Conservation (phyloP, 139 green algal genomes). For the Volvox africanus region DNA sequence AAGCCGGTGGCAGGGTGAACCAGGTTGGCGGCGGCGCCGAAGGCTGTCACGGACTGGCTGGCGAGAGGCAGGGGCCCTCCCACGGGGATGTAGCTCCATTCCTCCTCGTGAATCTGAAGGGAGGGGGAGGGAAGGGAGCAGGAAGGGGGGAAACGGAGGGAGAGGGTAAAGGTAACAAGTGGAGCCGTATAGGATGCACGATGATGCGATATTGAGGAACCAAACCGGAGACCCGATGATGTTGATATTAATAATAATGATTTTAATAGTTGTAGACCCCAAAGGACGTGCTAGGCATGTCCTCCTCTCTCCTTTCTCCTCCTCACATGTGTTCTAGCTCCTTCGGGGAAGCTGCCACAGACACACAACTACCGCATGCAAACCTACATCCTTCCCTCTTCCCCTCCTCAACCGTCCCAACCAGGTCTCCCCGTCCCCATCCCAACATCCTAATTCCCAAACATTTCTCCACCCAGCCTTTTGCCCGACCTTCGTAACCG, state of each 20-base stretch:
- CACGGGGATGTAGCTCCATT: conserved; percentile 95
- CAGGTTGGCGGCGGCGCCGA: conserved; percentile 91
- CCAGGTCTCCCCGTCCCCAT: background rate
- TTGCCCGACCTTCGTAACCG: conserved; percentile 64
- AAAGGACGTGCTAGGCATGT: too few relatives aligned
- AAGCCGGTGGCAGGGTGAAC: conserved; percentile 89
- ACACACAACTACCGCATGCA: too few relatives aligned
- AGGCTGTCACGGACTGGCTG: conserved; percentile 79
- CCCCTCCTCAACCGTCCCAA: background rate
- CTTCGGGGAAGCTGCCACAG: too few relatives aligned
- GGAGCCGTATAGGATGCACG: too few relatives aligned
- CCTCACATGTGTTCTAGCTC: too few relatives aligned
- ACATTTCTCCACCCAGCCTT: background rate
- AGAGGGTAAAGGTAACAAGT: background rate
- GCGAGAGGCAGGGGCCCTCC: conserved; percentile 84
- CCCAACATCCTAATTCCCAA: too few relatives aligned
- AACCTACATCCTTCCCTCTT: background rate
- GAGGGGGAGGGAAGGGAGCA: conserved; percentile 3
- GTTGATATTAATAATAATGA: too few relatives aligned
- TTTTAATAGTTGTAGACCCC: too few relatives aligned
- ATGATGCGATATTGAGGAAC: too few relatives aligned
- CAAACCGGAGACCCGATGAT: too few relatives aligned
- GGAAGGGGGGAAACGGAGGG: background rate
- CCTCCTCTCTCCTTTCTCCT: too few relatives aligned
- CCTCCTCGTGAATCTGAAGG: conserved; percentile 85